Conservation (phyloP, 148 eudicot genomes). For the Rheum nobile region DNA sequence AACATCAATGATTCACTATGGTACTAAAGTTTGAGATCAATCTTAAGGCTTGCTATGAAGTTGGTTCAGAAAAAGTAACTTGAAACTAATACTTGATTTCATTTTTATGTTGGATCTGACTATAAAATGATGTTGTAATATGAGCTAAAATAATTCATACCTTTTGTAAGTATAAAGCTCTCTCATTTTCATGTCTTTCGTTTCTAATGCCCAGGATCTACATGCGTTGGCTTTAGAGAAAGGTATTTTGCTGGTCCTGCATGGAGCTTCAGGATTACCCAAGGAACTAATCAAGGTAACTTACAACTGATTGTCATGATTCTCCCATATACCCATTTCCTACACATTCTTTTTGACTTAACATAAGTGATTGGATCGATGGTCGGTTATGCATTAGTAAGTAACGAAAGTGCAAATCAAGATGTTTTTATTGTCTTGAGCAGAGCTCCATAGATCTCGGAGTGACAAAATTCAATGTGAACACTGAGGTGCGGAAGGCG, state of each 20-base stretch:
- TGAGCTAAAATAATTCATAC: neutral
- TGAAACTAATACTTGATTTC: neutral
- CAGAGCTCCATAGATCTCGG: conserved; percentile 84
- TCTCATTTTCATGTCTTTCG: neutral
- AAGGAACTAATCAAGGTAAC: conserved; percentile 67
- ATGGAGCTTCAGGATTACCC: conserved; percentile 94
- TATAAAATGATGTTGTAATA: neutral
- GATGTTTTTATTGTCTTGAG: neutral
- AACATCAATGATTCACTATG: neutral
- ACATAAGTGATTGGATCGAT: neutral
- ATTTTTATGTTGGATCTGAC: neutral
- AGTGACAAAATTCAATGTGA: conserved; percentile 94
- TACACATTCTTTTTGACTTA: neutral
- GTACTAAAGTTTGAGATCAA: neutral
- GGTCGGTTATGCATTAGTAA: neutral
- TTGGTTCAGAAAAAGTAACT: neutral
- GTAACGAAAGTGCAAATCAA: neutral
- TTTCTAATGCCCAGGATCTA: conserved; percentile 40
- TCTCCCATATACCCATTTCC: neutral
- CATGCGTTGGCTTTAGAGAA: conserved; percentile 49
- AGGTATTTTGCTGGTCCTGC: conserved; percentile 77
- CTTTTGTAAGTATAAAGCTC: neutral
- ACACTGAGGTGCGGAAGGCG: conserved; percentile 90
- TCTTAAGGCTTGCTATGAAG: neutral
- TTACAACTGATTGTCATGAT: neutral